These are phyloP conservation scores for Cucurbita argyrosperma DNA, from an alignment of 306 rosid species.

Conservation along the genomic window DNA sequence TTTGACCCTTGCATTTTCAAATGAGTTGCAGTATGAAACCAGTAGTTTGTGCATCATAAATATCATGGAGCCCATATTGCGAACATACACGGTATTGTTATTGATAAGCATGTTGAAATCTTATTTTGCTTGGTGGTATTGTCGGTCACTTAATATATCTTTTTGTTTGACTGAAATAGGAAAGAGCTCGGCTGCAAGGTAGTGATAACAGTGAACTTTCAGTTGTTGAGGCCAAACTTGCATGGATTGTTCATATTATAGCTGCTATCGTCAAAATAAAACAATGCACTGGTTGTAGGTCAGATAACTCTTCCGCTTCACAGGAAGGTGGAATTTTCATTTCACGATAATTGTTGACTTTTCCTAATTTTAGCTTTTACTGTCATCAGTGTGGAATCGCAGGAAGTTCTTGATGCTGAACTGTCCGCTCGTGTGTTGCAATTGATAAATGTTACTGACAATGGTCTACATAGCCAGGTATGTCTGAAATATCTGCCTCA, in stretches of 20 bases:
- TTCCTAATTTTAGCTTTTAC: not conserved
- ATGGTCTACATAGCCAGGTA: constrained; percentile 93
- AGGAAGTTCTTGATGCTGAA: constrained; percentile 93
- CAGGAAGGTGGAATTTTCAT: not conserved
- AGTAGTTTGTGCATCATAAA: constrained; percentile 83
- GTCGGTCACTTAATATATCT: constrained; percentile 13
- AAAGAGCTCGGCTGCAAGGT: constrained; percentile 71
- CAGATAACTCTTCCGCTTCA: constrained; percentile 11
- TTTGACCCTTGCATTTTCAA: not conserved
- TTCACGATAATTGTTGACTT: not conserved
- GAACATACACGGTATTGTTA: constrained; percentile 65
- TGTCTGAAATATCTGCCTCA: not conserved
- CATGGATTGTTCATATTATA: constrained; percentile 93
- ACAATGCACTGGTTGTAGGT: constrained; percentile 91
- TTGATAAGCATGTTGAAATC: not conserved
- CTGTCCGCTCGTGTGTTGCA: constrained; percentile 94
- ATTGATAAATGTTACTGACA: constrained; percentile 77
- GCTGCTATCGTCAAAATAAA: constrained; percentile 88
- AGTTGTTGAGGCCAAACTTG: constrained; percentile 79
- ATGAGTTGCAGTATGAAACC: constrained; percentile 76
- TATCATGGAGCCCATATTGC: constrained; percentile 81
- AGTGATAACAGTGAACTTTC: constrained; percentile 62
- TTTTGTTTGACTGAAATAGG: constrained; percentile 39
- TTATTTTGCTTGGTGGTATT: not conserved
- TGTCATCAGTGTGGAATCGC: constrained; percentile 60